Conservation (phyloP, 1,139 yeast genomes). For the Yarrowia galli region DNA sequence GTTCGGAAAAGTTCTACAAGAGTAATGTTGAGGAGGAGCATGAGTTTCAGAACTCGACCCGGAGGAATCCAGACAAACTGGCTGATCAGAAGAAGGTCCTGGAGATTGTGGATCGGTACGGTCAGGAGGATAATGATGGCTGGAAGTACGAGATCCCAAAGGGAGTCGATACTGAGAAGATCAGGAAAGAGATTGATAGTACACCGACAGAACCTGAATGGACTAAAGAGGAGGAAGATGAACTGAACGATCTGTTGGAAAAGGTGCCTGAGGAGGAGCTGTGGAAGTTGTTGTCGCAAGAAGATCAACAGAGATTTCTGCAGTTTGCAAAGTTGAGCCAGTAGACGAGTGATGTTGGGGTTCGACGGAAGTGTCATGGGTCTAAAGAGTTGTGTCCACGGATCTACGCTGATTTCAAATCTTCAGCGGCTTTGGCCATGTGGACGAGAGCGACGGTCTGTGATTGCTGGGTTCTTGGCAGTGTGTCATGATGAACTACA, state of each 20-base stretch:
- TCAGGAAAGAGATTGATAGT: background rate
- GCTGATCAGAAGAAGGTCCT: constrained; percentile 9
- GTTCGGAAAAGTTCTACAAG: constrained; percentile 43
- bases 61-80: constrained; percentile 4
- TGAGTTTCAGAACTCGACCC: constrained; percentile 39
- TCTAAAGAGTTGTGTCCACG: no score
- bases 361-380: no score
- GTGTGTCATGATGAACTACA: no score
- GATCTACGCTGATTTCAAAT: no score
- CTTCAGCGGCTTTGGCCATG: no score
- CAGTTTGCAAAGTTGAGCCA: constrained; percentile 1
- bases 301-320: constrained; percentile 41
- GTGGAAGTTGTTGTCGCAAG: constrained; percentile 42
- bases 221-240: constrained; percentile 35
- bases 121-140: background rate
- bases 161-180: constrained; percentile 30
- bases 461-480: no score
- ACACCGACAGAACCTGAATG: constrained; percentile 38
- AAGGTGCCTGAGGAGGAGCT: constrained; percentile 40
- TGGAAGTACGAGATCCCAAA: constrained; percentile 45
- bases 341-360: no score
- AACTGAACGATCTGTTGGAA: constrained; percentile 41
- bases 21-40: constrained; percentile 41
- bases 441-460: no score
- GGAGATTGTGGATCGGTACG: constrained; percentile 2